These are phyloP conservation scores for Zea luxurians DNA, from an alignment of 176 grass and related monocot genomes.

Conservation along the genomic window DNA sequence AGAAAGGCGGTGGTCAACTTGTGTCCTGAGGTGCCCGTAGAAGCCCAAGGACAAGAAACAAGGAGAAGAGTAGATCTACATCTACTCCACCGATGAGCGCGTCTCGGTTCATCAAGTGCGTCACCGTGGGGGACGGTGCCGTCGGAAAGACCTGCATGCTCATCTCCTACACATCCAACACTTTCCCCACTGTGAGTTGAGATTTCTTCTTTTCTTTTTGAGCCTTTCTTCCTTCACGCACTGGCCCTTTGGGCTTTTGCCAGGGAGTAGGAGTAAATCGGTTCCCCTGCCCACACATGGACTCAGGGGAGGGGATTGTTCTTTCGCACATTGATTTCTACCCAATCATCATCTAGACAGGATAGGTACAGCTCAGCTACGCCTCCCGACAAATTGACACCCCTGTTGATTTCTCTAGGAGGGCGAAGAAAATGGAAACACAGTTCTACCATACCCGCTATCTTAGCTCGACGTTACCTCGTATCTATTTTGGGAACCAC, in stretches of 20 bases:
- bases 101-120: conserved; percentile 74
- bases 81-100: conserved; percentile 53
- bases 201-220: background rate
- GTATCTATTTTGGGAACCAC: background rate
- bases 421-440: background rate
- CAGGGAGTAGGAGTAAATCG: background rate
- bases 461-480: background rate
- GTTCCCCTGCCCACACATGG: background rate
- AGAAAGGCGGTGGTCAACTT: background rate
- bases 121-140: conserved; percentile 71
- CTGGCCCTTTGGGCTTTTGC: background rate
- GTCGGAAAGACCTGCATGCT: conserved; percentile 79
- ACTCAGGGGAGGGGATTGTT: background rate
- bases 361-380: background rate
- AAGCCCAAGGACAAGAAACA: background rate
- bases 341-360: background rate
- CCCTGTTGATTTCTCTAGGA: background rate
- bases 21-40: background rate
- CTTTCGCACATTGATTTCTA: background rate
- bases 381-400: background rate
- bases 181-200: conserved; percentile 60
- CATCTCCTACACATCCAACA: conserved; percentile 75
- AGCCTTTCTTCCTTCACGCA: background rate
- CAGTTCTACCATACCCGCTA: background rate
- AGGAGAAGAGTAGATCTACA: conserved; percentile 16